Evolutionary conservation across 352 stramenopile genomes (phyloP).

Genomic region (Globisporangium lucens): DNA sequence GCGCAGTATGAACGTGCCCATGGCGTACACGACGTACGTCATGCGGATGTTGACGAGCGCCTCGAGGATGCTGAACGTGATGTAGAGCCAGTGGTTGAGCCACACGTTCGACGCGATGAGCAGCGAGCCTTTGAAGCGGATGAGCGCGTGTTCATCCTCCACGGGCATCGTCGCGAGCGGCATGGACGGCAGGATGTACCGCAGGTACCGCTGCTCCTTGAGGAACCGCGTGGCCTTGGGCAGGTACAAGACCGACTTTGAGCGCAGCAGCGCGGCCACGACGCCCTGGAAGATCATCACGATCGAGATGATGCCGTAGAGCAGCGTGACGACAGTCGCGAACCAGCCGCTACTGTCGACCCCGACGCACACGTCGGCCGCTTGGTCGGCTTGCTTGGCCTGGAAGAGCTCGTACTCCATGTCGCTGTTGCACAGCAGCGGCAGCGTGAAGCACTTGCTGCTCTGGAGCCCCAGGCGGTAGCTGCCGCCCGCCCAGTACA

Average conservation of each 20-base stretch:
- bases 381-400: slow-evolving; percentile 5
- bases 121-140: slow-evolving; percentile 13
- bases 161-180: neutral
- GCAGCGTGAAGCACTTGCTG: slow-evolving; percentile 19
- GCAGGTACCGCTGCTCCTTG: neutral
- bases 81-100: slow-evolving; percentile 20
- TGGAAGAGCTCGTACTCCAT: slow-evolving; percentile 16
- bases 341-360: slow-evolving; percentile 17
- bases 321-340: slow-evolving; percentile 6
- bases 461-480: slow-evolving; percentile 24
- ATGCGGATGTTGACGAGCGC: slow-evolving; percentile 14
- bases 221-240: slow-evolving; percentile 9
- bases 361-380: slow-evolving; percentile 13
- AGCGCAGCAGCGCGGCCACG: slow-evolving; percentile 13
- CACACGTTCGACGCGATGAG: slow-evolving; percentile 13
- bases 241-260: slow-evolving; percentile 11
- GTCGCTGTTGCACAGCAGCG: slow-evolving; percentile 5
- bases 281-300: slow-evolving; percentile 22
- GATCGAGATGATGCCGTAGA: slow-evolving; percentile 25
- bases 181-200: slow-evolving; percentile 5
- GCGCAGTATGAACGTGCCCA: slow-evolving; percentile 16
- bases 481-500: slow-evolving; percentile 22
- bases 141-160: slow-evolving; percentile 3
- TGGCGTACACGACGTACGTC: slow-evolving; percentile 14
- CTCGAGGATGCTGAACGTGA: slow-evolving; percentile 14